Evolutionary conservation across 306 rosid genomes (phyloP).

Genomic region (Coriaria nepalensis): DNA sequence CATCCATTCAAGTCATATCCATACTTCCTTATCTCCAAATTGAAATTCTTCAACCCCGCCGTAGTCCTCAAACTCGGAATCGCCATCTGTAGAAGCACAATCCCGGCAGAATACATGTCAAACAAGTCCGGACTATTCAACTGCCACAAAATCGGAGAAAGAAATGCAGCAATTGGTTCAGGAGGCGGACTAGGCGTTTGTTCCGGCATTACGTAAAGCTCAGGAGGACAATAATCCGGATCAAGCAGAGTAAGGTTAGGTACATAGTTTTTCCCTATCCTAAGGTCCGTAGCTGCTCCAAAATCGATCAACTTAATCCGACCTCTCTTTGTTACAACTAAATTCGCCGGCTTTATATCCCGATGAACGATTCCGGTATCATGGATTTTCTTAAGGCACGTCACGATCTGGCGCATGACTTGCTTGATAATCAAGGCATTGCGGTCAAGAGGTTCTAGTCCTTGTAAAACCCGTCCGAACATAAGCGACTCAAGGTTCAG

Average conservation of each 20-base stretch:
- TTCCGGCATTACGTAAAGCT: constrained; percentile 73
- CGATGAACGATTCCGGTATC: constrained; percentile 88
- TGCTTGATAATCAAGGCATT: constrained; percentile 88
- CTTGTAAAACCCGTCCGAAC: constrained; percentile 84
- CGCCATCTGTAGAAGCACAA: constrained; percentile 90
- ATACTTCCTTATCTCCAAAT: constrained; percentile 46
- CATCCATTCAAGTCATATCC: constrained; percentile 67
- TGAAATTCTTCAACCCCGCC: constrained; percentile 78
- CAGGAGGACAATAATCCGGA: constrained; percentile 90
- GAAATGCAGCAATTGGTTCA: constrained; percentile 76
- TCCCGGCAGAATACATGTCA: constrained; percentile 94
- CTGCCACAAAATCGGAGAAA: constrained; percentile 96
- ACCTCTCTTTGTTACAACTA: constrained; percentile 74
- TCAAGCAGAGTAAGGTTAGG: constrained; percentile 61
- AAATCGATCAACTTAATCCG: constrained; percentile 85
- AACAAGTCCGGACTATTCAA: constrained; percentile 91
- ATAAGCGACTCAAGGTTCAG: constrained; percentile 70
- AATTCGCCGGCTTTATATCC: constrained; percentile 83
- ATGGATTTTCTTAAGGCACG: constrained; percentile 79
- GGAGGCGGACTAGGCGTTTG: constrained; percentile 95
- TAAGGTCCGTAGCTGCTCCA: constrained; percentile 89
- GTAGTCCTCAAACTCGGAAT: constrained; percentile 63
- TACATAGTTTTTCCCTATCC: constrained; percentile 83
- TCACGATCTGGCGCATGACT: constrained; percentile 77
- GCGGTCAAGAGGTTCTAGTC: constrained; percentile 50